Evolutionary conservation across 805 yeast species (phyloP), one percentile per base, ranked within the genome.

Genomic region (Candida sakaeoensis): DNA sequence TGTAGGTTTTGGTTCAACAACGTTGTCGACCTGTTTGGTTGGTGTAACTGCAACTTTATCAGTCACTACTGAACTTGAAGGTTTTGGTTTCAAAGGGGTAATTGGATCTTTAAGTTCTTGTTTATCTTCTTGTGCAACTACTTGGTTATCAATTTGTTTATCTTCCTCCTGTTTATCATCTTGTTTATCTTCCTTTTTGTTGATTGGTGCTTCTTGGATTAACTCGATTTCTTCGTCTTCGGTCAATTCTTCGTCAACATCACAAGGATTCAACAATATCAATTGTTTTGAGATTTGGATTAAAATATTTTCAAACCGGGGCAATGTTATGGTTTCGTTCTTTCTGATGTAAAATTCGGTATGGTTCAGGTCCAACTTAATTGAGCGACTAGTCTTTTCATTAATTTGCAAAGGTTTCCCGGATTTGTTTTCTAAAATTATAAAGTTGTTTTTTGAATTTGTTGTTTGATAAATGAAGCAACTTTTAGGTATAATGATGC

Each of bases 271-370:
- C 21, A 82, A 58, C 35, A 79, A 53, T 1, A 76, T 61, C n/a
- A 65, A 49, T 40, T 80, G 78, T n/a, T 85, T 84, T 48, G 86
- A 79, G 39, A 91, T 72, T 52, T 87, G 91, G 38, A 90, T 51
- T 15, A 79, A 61, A 5, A 85, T 68, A 30, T 82, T 82, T 33
- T 74, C 68, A 29, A 78, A 70, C 40, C 74, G 71, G 5, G 93
- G 93, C 53, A 89, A 63, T 2, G 70, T 63, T 15, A 86, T 70
- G 2, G 77, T 65, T 60, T 90, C 95, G 40, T 72, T 76, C 43
- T 77, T 73, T 42, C 74, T 63, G 35, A 90, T 72, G 33, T 70
- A 65, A 46, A 82, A 72, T 48, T 80, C 79, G 12, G 81, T 75
- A 48, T 67, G 65, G 25, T 63, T 52, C 3, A 58, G 45, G 35